These are phyloP conservation scores for Xylariaceae sp. DNA, from an alignment of 2,329 filamentous ascomycete genomes.

Conservation along the genomic window DNA sequence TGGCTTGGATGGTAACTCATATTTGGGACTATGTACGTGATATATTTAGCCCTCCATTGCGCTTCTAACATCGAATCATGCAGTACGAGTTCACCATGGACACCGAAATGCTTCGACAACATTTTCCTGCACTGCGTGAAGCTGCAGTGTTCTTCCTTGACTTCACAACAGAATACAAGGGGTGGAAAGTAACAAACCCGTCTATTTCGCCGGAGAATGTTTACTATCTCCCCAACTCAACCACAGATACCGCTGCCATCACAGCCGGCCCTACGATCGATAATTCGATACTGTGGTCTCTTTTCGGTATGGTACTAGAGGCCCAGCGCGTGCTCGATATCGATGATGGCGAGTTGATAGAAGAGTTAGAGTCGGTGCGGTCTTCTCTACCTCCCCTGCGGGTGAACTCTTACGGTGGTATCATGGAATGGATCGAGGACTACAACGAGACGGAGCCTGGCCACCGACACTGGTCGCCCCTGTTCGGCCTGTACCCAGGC, in stretches of 20 bases:
- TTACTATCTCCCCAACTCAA: neutral
- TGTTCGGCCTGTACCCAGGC: slow-evolving; percentile 3
- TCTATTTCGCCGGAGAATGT: slow-evolving; percentile 2
- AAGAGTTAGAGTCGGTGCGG: neutral
- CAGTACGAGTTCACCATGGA: slow-evolving; percentile 1
- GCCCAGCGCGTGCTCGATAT: slow-evolving; percentile 1
- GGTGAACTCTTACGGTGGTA: neutral
- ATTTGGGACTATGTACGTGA: slow-evolving; percentile 1
- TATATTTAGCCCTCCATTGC: too few relatives aligned
- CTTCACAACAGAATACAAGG: slow-evolving; percentile 1
- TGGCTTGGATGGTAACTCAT: slow-evolving; percentile 3
- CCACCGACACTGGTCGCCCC: slow-evolving; percentile 1
- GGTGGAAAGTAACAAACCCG: slow-evolving; percentile 2
- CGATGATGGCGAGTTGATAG: neutral
- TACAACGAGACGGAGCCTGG: slow-evolving; percentile 2
- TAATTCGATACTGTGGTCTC: neutral
- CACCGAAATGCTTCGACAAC: neutral
- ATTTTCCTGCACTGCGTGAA: neutral
- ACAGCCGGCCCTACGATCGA: slow-evolving; percentile 3
- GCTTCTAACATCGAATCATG: too few relatives aligned
- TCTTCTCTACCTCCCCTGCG: neutral
- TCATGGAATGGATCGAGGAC: neutral
- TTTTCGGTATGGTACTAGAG: slow-evolving; percentile 1
- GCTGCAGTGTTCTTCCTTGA: neutral
- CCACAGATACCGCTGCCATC: neutral